Conservation (phyloP, 202 grass and related monocot genomes). For the Zizania palustris region DNA sequence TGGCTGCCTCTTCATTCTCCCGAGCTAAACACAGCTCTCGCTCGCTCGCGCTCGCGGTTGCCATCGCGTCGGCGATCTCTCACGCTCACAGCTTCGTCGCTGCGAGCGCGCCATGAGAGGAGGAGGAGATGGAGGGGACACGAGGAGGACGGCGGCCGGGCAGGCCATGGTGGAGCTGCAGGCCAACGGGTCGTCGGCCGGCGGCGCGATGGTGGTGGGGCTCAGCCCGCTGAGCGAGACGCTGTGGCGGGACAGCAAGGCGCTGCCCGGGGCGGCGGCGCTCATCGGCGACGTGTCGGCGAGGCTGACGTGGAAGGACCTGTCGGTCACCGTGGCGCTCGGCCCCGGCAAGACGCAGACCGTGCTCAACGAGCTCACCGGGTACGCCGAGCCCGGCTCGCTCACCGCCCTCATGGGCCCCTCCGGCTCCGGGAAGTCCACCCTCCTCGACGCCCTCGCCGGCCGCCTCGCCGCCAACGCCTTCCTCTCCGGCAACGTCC, state of each 20-base stretch:
- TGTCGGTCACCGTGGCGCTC: constrained; percentile 77
- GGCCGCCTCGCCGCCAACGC: constrained; percentile 82
- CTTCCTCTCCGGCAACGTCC: constrained; percentile 75
- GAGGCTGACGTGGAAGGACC: constrained; percentile 92
- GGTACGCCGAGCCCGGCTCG: constrained; percentile 82
- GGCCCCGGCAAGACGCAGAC: constrained; percentile 76
- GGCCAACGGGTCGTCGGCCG: constrained; percentile 52
- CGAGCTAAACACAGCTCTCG: neutral
- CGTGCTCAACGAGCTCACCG: constrained; percentile 81
- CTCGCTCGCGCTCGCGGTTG: neutral
- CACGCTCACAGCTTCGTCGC: constrained; percentile 3
- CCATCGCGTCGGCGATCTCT: constrained; percentile 23
- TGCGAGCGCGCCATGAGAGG: constrained; percentile 37
- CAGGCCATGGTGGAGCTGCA: constrained; percentile 79
- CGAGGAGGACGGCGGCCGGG: constrained; percentile 51
- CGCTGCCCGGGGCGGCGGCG: constrained; percentile 36
- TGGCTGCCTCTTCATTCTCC: constrained; percentile 12
- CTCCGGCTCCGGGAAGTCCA: constrained; percentile 91
- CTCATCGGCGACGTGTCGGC: constrained; percentile 80
- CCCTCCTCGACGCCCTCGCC: constrained; percentile 84
- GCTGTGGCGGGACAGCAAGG: constrained; percentile 71
- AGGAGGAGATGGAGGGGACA: constrained; percentile 25
- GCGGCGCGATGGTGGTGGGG: constrained; percentile 54
- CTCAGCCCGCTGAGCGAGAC: constrained; percentile 92
- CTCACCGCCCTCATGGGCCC: constrained; percentile 89